Conservation (phyloP, 768 basidiomycete genomes). For the Amanita thiersii region DNA sequence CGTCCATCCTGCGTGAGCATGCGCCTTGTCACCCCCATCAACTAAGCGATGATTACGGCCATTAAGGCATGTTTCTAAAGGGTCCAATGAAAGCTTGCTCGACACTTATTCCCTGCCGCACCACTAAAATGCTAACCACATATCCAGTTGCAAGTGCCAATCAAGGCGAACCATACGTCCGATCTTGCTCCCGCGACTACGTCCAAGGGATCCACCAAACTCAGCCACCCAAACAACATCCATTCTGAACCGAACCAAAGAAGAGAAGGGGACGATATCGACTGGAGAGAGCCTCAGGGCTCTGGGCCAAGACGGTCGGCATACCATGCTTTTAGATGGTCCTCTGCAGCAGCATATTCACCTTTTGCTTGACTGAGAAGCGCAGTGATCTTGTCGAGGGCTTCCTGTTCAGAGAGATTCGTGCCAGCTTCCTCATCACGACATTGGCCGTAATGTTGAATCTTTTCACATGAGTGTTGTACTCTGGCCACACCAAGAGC, state of each 20-base stretch:
- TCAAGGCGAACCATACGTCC: background rate
- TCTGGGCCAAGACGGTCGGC: conserved; percentile 12
- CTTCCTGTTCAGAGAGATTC: conserved; percentile 38
- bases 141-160: background rate
- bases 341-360: conserved; percentile 64
- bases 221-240: background rate
- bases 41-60: conserved; percentile 7
- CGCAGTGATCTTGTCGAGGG: conserved; percentile 46
- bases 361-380: conserved; percentile 52
- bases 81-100: conserved; percentile 4
- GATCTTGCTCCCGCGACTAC: conserved; percentile 1
- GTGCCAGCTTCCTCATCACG: conserved; percentile 45
- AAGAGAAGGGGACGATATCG: background rate
- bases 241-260: background rate
- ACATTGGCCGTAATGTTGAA: conserved; percentile 78
- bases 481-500: conserved; percentile 82
- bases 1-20: conserved; percentile 1
- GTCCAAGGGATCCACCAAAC: conserved; percentile 1
- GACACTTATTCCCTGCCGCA: conserved; percentile 1
- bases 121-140: background rate
- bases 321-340: conserved; percentile 50
- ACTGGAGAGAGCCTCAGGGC: background rate
- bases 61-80: conserved; percentile 7
- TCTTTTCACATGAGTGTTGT: conserved; percentile 79
- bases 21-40: conserved; percentile 5